phyloP scores from a whole-genome alignment of 2,329 filamentous ascomycete species.

The Hymenoscyphus salicellus region DNA sequence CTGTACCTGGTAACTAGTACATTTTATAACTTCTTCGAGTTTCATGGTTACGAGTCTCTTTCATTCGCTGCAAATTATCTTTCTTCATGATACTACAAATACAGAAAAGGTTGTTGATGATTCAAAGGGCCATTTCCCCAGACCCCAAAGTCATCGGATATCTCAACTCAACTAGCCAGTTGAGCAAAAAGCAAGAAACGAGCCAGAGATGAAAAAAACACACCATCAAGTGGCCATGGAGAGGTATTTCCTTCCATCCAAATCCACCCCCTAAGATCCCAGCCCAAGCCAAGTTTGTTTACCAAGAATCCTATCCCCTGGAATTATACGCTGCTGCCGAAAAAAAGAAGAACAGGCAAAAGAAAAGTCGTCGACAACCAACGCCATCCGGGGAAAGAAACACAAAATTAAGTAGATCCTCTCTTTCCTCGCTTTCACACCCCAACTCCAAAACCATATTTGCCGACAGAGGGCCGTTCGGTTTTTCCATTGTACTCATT shows the following conservation, averaged over 20 bases:
- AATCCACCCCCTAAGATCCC: neutral
- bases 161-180: slow-evolving; percentile 13
- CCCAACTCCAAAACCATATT: slow-evolving; percentile 3
- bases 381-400: neutral
- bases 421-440: neutral
- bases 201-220: slow-evolving; percentile 5
- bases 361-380: no score
- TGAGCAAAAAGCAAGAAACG: neutral
- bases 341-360: neutral
- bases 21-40: neutral
- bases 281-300: neutral
- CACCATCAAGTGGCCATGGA: slow-evolving; percentile 11
- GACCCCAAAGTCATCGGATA: slow-evolving; percentile 21
- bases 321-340: neutral
- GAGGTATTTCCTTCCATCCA: slow-evolving; percentile 21
- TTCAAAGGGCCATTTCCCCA: slow-evolving; percentile 7
- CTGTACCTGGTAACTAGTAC: neutral
- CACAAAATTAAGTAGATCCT: neutral
- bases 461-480: neutral
- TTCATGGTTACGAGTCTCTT: neutral
- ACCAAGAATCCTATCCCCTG: neutral
- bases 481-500: neutral
- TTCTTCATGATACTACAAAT: slow-evolving; percentile 20
- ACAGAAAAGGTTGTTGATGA: slow-evolving; percentile 21
- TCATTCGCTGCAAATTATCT: neutral